Percentiles rank a stretch among this genome's conserved stretches.
Evolutionary conservation across 1,284 basidiomycete species (phyloP).

Genomic region (Ceratobasidium sp.): DNA sequence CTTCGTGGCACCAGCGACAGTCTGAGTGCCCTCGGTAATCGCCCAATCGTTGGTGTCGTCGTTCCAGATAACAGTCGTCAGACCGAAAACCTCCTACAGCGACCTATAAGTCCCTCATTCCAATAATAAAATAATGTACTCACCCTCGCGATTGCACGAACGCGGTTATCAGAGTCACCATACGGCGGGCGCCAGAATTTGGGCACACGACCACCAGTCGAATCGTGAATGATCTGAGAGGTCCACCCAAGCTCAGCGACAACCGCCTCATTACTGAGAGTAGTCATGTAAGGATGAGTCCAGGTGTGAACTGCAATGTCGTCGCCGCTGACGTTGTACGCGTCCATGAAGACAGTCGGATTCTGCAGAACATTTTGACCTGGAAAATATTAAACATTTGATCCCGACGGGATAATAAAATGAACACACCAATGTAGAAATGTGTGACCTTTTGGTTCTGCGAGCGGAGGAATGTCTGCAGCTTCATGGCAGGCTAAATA

Average conservation of each 20-base stretch:
- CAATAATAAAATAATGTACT: background rate
- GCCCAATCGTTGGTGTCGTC: slow-evolving; percentile 52
- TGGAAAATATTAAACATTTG: slow-evolving; percentile 40
- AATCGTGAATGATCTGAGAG: slow-evolving; percentile 60
- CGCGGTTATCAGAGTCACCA: slow-evolving; percentile 55
- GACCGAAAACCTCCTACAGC: slow-evolving; percentile 49
- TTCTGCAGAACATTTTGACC: slow-evolving; percentile 76
- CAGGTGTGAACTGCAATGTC: slow-evolving; percentile 73
- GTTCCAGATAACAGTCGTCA: slow-evolving; percentile 55
- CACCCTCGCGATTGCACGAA: slow-evolving; percentile 51
- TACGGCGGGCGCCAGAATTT: slow-evolving; percentile 51
- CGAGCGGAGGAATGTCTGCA: slow-evolving; percentile 56
- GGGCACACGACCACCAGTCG: slow-evolving; percentile 51
- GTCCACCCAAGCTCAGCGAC: slow-evolving; percentile 62
- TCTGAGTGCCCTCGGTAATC: slow-evolving; percentile 43
- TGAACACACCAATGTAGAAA: slow-evolving; percentile 50
- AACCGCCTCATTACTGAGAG: slow-evolving; percentile 57
- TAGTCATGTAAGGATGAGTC: slow-evolving; percentile 55
- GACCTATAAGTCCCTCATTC: too few species aligned
- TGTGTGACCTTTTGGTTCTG: slow-evolving; percentile 50
- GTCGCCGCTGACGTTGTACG: slow-evolving; percentile 64
- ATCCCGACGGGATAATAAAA: slow-evolving; percentile 44
- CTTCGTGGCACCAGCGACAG: slow-evolving; percentile 39
- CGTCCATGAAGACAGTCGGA: slow-evolving; percentile 67
- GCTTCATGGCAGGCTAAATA: slow-evolving; percentile 18